Evolutionary conservation across 805 yeast species (phyloP), one percentile per base, ranked within the genome.

Genomic region (Kuraishia borneana): DNA sequence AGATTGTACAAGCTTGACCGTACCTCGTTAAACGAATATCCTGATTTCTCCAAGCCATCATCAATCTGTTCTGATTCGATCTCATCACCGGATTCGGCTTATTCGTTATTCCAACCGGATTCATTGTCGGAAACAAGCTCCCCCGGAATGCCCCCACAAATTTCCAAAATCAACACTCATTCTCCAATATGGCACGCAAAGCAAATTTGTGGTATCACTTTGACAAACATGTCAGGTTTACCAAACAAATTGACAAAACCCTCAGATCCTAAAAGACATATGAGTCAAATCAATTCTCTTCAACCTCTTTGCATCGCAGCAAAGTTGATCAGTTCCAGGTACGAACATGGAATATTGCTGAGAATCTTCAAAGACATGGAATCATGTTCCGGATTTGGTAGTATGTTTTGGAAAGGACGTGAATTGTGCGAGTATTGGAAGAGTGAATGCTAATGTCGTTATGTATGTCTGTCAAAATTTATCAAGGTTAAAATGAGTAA

Each of bases 161-260:
- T 12, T 26, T 13, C 19, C 8, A 31, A 22, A 9, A 16, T 17
- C 20, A 22, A 22, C 25, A 34, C 22, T 21, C 36, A 44, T 33
- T 54, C 63, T 2, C 50, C 54, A 30, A 52, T 59, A 12, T 57
- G 63, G 62, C 65, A 59, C 39, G 64, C 65, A 4, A 59, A 59
- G 36, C 64, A 57, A 36, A 58, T 59, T 8, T 45, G 57, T 33
- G 60, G 59, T 18, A 56, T 58, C 22, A 41, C 47, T 19, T 36
- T 48, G 8, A 42, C 48, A 19, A 51, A 53, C 32, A 19, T 32
- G 22, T 20, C 27, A 10, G 27, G 26, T 5, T 23, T 13, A 18
- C n/a, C 23, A 10, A 30, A 21, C 23, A 21, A 21, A 21, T 12
- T 25, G 13, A 13, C 13, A 12, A 14, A 18, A 12, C 27, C 3